Percentiles rank a stretch among this genome's conserved stretches.
phyloP scores from a whole-genome alignment of 257 asterid species.

The Jacaranda copaia region DNA sequence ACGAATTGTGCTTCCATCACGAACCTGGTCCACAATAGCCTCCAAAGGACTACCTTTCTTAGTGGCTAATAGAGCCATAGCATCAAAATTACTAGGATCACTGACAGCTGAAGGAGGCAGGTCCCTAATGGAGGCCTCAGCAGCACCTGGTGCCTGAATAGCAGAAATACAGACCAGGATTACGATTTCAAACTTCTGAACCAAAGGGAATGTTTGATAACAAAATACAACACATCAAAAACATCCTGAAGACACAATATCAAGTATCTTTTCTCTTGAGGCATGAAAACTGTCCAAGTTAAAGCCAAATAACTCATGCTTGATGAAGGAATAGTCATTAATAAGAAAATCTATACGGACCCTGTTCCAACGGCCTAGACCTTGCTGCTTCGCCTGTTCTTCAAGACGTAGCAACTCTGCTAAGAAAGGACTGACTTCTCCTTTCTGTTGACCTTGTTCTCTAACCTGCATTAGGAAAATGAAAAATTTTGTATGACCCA shows the following conservation, averaged over 20 bases:
- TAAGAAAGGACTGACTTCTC: conserved; percentile 84
- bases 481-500: conserved; percentile 11
- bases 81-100: conserved; percentile 77
- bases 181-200: conserved; percentile 4
- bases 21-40: conserved; percentile 93
- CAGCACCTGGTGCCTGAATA: conserved; percentile 80
- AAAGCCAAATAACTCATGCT: neutral
- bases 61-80: conserved; percentile 71
- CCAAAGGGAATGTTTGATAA: neutral
- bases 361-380: conserved; percentile 95
- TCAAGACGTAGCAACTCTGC: conserved; percentile 74
- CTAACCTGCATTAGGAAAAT: conserved; percentile 64
- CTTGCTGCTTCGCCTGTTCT: conserved; percentile 90
- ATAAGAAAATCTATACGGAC: conserved; percentile 45
- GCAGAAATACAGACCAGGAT: conserved; percentile 28
- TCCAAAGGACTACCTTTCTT: conserved; percentile 94
- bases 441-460: conserved; percentile 94
- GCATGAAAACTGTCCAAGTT: neutral
- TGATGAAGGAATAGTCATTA: neutral
- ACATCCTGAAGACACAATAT: neutral
- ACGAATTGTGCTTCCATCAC: conserved; percentile 96
- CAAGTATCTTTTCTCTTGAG: neutral
- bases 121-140: conserved; percentile 78
- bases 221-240: neutral
- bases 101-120: conserved; percentile 91